phyloP scores from a whole-genome alignment of 2,329 filamentous ascomycete genomes.

The Exophiala aquamarina region DNA sequence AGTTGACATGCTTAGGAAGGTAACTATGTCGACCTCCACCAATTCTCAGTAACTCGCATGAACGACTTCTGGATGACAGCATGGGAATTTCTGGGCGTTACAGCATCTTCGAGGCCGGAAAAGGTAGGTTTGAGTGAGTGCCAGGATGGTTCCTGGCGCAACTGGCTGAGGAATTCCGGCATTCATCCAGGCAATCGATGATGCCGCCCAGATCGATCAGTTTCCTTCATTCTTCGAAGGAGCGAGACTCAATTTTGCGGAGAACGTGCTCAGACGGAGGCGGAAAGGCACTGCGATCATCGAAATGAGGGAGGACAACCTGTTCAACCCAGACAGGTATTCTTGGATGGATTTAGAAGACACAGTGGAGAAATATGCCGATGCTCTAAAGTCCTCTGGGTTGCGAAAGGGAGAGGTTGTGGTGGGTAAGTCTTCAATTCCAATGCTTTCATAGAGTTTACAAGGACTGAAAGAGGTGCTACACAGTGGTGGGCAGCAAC shows the following conservation, averaged over 20 bases:
- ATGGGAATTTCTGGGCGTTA: constrained; percentile 34
- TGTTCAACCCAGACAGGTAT: constrained; percentile 29
- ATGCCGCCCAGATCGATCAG: constrained; percentile 35
- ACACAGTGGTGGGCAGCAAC: constrained; percentile 6
- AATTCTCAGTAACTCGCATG: constrained; percentile 37
- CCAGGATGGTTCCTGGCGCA: not conserved
- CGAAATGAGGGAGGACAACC: constrained; percentile 32
- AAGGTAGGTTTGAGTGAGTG: constrained; percentile 20
- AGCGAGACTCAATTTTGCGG: constrained; percentile 38
- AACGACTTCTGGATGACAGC: constrained; percentile 44
- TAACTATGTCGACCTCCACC: constrained; percentile 39
- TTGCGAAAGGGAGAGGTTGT: constrained; percentile 39
- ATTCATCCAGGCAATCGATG: constrained; percentile 35
- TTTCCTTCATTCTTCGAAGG: constrained; percentile 41
- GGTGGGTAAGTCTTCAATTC: constrained; percentile 25
- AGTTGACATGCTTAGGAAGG: no score
- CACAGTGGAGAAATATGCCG: constrained; percentile 36
- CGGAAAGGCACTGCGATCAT: constrained; percentile 4
- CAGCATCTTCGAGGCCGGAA: constrained; percentile 24
- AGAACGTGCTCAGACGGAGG: constrained; percentile 10
- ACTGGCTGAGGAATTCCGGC: not conserved
- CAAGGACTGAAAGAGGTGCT: not conserved
- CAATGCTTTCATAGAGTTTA: no score
- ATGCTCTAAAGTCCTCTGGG: constrained; percentile 38
- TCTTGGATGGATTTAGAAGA: constrained; percentile 40